Conservation (phyloP, 768 basidiomycete species). For the Lactifluus volemus region DNA sequence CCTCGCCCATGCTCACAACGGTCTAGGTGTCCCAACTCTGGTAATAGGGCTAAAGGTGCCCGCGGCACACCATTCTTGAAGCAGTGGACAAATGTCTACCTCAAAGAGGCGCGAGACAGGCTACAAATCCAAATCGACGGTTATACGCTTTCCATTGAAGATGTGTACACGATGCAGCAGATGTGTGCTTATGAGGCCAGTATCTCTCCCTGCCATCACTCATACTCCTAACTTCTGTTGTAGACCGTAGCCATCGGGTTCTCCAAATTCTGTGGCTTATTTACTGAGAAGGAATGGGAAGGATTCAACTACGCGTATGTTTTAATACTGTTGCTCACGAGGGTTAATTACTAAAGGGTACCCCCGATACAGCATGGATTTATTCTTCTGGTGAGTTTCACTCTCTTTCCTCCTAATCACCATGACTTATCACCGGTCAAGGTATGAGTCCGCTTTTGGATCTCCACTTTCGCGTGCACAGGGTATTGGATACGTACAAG, state of each 20-base stretch:
- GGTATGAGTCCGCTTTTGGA: constrained; percentile 72
- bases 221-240: neutral
- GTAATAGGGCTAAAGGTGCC: constrained; percentile 35
- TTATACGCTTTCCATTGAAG: constrained; percentile 52
- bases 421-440: constrained; percentile 8
- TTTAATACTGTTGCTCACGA: constrained; percentile 30
- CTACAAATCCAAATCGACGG: constrained; percentile 53
- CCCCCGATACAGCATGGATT: constrained; percentile 41
- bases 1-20: neutral
- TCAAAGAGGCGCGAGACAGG: constrained; percentile 54
- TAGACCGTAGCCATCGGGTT: constrained; percentile 89
- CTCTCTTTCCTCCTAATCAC: neutral
- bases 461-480: constrained; percentile 69
- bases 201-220: neutral
- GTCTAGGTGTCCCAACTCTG: constrained; percentile 56
- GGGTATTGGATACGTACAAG: constrained; percentile 75
- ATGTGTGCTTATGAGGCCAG: constrained; percentile 78
- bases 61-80: constrained; percentile 50
- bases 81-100: constrained; percentile 66
- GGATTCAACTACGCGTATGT: constrained; percentile 78
- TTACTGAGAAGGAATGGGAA: constrained; percentile 89
- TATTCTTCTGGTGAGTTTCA: constrained; percentile 45
- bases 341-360: constrained; percentile 22
- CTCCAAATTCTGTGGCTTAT: constrained; percentile 84
- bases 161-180: constrained; percentile 72